Evolutionary conservation across 768 basidiomycete genomes (phyloP), one percentile per base, ranked within the genome.

Genomic region (Agrocybe chaxingu): DNA sequence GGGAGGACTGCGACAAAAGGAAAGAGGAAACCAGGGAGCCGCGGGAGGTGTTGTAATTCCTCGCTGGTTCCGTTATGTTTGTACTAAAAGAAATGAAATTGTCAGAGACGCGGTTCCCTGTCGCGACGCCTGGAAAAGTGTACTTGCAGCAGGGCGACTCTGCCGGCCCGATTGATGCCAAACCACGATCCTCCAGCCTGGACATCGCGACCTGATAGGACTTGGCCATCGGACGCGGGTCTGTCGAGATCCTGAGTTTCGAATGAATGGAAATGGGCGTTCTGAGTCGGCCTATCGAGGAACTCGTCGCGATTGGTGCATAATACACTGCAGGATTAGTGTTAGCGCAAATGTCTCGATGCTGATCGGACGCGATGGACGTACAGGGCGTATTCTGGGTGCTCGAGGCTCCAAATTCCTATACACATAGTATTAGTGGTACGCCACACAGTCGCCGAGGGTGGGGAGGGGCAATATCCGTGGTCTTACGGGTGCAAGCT

Each of bases 151-250:
- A 92, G 63, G 9, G 87, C 88, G 48, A 90, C 68, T 56, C 77
- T 78, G 18, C 91, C 91, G 52, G 75, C 54, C 52, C 78, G 76
- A 62, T 66, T 81, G 50, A 91, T 66, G 9, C 91, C 91, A 59
- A 90, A 77, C 91, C 91, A 93, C 33, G 89, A 87, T 39, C 91
- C 91, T 36, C 89, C 89, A 2, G 83, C 89, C 42, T 70, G 70
- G 16, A 73, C 61, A 67, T 93, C 91, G 57, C 84, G 78, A 42
- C 91, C 91, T 2, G 89, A 92, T 48, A 93, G 74, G 52, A 92
- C 65, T 43, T 61, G 61, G 18, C 66, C 72, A 55, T 24, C 24
- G 24, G 24, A 24, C 24, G 24, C 24, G 24, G 57, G 50, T 16
- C 34, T 40, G 53, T 53, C 50, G 53, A 43, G 34, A 37, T 57